phyloP scores from a whole-genome alignment of 768 basidiomycete genomes.

The Termitomyces sp. region DNA sequence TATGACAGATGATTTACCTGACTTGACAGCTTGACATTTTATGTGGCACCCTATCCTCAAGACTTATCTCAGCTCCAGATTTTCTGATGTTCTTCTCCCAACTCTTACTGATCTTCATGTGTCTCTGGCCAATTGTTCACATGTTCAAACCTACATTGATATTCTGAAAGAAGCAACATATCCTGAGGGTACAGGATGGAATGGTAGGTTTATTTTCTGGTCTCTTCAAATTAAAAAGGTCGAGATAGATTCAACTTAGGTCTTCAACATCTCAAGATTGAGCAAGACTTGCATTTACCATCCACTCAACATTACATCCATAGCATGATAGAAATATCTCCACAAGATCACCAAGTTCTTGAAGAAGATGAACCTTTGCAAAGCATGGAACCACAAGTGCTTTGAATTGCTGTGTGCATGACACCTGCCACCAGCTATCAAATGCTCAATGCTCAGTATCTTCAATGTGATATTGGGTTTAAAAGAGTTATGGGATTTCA shows the following conservation, averaged over 20 bases:
- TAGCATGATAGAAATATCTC: slow-evolving; percentile 7
- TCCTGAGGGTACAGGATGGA: slow-evolving; percentile 19
- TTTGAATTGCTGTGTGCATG: too few species aligned
- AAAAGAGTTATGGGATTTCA: too few species aligned
- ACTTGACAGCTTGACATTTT: slow-evolving; percentile 18
- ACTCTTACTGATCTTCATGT: slow-evolving; percentile 18
- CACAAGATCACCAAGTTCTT: background rate
- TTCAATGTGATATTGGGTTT: too few species aligned
- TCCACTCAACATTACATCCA: slow-evolving; percentile 19
- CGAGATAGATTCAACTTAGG: slow-evolving; percentile 2
- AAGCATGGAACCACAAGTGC: too few species aligned
- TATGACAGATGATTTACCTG: slow-evolving; percentile 15
- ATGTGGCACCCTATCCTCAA: slow-evolving; percentile 13
- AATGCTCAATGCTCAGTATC: too few species aligned
- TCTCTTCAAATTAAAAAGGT: too few species aligned
- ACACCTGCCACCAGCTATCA: too few species aligned
- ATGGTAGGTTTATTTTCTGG: slow-evolving; percentile 6
- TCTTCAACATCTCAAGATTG: slow-evolving; percentile 11
- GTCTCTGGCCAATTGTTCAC: slow-evolving; percentile 19
- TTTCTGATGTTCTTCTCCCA: slow-evolving; percentile 11
- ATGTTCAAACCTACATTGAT: slow-evolving; percentile 17
- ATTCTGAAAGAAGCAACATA: background rate
- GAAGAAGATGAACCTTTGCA: slow-evolving; percentile 11
- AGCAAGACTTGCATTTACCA: slow-evolving; percentile 11
- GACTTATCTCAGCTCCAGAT: background rate